Evolutionary conservation across 352 stramenopile genomes (phyloP).

Genomic region (Blastocystis sp.): DNA sequence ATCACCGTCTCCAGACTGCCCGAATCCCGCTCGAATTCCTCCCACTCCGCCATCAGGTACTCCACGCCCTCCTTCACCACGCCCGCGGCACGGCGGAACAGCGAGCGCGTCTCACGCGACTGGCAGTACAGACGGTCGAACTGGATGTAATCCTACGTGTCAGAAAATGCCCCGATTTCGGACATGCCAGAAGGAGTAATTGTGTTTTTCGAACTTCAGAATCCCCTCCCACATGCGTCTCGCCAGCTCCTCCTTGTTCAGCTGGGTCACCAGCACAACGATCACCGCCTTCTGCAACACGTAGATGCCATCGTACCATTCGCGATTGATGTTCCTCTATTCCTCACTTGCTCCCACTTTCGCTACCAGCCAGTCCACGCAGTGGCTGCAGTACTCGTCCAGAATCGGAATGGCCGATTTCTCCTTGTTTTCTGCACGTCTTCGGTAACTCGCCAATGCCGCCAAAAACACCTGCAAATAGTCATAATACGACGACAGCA

Average conservation of each 20-base stretch:
- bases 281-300: constrained; percentile 48
- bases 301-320: constrained; percentile 66
- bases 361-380: constrained; percentile 55
- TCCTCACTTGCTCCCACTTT: background rate
- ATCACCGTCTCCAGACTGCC: constrained; percentile 55
- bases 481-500: constrained; percentile 49
- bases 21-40: constrained; percentile 52
- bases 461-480: constrained; percentile 38
- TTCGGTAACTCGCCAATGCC: constrained; percentile 14
- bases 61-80: background rate
- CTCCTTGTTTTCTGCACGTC: constrained; percentile 5
- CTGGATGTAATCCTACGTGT: constrained; percentile 64
- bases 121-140: constrained; percentile 53
- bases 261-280: background rate
- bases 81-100: constrained; percentile 13
- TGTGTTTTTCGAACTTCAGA: constrained; percentile 38
- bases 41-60: constrained; percentile 24
- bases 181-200: constrained; percentile 14
- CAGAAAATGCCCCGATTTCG: background rate
- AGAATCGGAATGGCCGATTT: background rate
- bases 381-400: background rate
- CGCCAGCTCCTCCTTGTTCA: constrained; percentile 36
- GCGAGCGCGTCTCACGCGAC: background rate
- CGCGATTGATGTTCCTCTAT: constrained; percentile 39
- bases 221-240: constrained; percentile 61